Evolutionary conservation across 352 stramenopile species (phyloP), one percentile per base, ranked within the genome.

Genomic region (Globisporangium echinulatum): DNA sequence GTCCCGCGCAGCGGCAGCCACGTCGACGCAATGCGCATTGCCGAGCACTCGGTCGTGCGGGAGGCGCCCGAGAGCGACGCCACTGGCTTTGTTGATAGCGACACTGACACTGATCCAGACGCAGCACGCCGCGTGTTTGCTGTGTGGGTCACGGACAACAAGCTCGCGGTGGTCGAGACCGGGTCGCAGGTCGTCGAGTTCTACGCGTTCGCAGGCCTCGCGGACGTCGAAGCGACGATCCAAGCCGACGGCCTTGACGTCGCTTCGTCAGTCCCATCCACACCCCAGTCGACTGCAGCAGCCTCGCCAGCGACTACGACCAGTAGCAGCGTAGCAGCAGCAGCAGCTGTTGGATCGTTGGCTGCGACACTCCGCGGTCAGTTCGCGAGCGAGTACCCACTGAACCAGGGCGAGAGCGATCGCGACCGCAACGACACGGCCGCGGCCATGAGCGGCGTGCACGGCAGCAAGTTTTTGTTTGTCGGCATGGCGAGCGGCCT

Each of bases 401-500:
- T 92, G n/a, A 89, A 86, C 49, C 76, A 88, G 49, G 80, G 74
- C 52, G 64, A 71, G 3, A 70, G 62, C 10, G 39, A 57, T 40
- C 71, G 69, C n/a, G 77, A 85, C 56, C 64, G 65, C 14, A 66
- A 73, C 11, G 81, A 92, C 56, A 70, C 75, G 2, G 80, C 77
- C 1, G 68, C 65, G 19, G 70, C 61, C 5, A 76, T 88, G 63
- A 77, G 58, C 37, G 78, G 61, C 9, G 68, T 90, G 8, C 36
- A 67, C 1, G 80, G 82, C 43, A 74, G 78, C 40, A 80, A 71
- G 52, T 85, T 74, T 49, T 49, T 92, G 17, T 90, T 92, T 14
- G 72, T 92, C 25, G 82, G 82, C 33, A 90, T 90, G 80, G 62
- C 77, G 33, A 90, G 75, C 66, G 82, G 82, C 0, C 64, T 92